Percentiles rank a stretch among this genome's conserved stretches.
phyloP scores from a whole-genome alignment of 176 grass and related monocot genomes.

The Cenchrus purpureus region DNA sequence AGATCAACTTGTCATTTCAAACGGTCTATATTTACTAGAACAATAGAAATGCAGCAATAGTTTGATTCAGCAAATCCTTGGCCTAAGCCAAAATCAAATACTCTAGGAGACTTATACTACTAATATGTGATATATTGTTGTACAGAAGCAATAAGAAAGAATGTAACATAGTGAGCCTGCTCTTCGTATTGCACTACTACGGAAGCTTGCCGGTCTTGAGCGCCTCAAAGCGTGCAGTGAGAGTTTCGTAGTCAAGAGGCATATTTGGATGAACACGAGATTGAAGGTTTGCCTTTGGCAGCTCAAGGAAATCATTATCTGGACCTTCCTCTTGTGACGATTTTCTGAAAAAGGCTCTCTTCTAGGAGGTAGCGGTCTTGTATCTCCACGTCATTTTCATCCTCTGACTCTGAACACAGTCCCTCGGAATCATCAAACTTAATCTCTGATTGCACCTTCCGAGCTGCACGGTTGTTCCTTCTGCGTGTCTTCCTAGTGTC shows the following conservation, averaged over 20 bases:
- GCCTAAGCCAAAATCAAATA: conserved; percentile 37
- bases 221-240: conserved; percentile 82
- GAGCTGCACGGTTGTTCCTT: conserved; percentile 45
- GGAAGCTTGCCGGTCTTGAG: conserved; percentile 64
- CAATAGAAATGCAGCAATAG: background rate
- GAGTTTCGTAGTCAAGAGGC: conserved; percentile 87
- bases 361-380: conserved; percentile 49
- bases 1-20: background rate
- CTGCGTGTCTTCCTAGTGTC: conserved; percentile 51
- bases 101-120: background rate
- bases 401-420: conserved; percentile 47
- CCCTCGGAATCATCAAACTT: conserved; percentile 87
- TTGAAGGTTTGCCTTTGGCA: conserved; percentile 45
- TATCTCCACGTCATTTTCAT: conserved; percentile 52
- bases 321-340: conserved; percentile 30
- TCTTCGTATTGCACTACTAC: conserved; percentile 32
- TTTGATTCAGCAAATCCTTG: conserved; percentile 10
- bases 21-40: background rate
- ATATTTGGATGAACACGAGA: conserved; percentile 85
- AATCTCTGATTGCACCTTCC: conserved; percentile 66
- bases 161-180: background rate
- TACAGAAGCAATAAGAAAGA: conserved; percentile 12
- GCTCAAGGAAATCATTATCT: conserved; percentile 24
- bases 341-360: conserved; percentile 37
- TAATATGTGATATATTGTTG: conserved; percentile 9